Conservation (phyloP, 2,329 filamentous ascomycete species). For the Trichoderma arundinaceum region DNA sequence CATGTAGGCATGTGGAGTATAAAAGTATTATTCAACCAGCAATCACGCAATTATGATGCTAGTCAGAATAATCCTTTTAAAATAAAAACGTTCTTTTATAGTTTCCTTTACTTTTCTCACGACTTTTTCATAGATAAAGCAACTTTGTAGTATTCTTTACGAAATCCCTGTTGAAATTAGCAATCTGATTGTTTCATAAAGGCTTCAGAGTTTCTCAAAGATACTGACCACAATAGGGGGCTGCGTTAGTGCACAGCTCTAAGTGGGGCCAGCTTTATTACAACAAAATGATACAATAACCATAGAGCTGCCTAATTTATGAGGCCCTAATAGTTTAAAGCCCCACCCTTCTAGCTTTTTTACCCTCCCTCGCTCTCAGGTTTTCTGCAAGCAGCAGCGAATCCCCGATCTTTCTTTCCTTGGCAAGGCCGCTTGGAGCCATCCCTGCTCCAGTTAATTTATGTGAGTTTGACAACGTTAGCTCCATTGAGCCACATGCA, state of each 20-base stretch:
- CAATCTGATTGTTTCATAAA: not conserved
- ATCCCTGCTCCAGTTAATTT: conserved; percentile 8
- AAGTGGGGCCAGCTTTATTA: conserved; percentile 9
- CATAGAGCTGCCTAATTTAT: not conserved
- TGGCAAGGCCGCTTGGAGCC: not conserved
- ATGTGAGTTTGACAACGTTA: not conserved
- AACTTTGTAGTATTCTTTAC: too few relatives aligned
- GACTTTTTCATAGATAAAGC: too few relatives aligned
- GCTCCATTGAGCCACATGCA: conserved; percentile 2
- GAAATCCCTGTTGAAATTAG: too few relatives aligned
- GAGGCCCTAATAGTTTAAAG: conserved; percentile 7
- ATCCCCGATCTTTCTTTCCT: not conserved
- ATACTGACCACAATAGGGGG: not conserved
- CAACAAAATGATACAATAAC: not conserved
- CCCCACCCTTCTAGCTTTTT: not conserved
- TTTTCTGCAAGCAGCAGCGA: not conserved
- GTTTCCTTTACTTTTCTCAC: too few relatives aligned
- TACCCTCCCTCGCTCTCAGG: too few relatives aligned
- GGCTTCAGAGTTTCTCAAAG: not conserved
- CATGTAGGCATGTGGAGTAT: too few relatives aligned
- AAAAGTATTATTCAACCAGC: too few relatives aligned
- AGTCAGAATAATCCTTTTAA: too few relatives aligned
- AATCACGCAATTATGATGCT: too few relatives aligned
- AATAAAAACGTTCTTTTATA: too few relatives aligned
- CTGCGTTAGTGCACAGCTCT: not conserved